phyloP scores from a whole-genome alignment of 1,284 basidiomycete genomes.

The Cryptococcus amylolentus region DNA sequence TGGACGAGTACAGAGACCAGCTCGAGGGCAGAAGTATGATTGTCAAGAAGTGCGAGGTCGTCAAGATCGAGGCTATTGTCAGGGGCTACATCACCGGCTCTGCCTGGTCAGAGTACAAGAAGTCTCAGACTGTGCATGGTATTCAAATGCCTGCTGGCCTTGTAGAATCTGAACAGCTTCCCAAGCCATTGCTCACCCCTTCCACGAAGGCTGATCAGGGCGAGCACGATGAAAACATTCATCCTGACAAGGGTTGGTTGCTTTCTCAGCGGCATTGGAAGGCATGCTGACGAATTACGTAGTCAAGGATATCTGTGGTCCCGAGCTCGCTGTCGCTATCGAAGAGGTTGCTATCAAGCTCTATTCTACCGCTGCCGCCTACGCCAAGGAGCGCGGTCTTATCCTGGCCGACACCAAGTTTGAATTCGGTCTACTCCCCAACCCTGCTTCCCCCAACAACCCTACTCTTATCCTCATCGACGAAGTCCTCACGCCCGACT shows the following conservation, averaged over 20 bases:
- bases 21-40: constrained; percentile 86
- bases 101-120: constrained; percentile 92
- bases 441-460: constrained; percentile 22
- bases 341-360: constrained; percentile 46
- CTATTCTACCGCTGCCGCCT: constrained; percentile 65
- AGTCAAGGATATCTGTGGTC: constrained; percentile 51
- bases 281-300: background rate
- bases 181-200: constrained; percentile 87
- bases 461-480: constrained; percentile 82
- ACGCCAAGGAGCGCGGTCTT: constrained; percentile 75
- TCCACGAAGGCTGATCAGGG: constrained; percentile 97
- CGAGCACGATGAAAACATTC: constrained; percentile 95
- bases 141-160: constrained; percentile 72
- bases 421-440: constrained; percentile 69
- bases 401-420: constrained; percentile 96
- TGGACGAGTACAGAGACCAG: constrained; percentile 58
- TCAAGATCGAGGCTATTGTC: constrained; percentile 96
- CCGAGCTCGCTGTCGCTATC: constrained; percentile 47
- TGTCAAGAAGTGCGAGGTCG: constrained; percentile 81
- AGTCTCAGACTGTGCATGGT: constrained; percentile 81
- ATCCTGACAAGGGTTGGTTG: constrained; percentile 71
- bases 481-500: constrained; percentile 94
- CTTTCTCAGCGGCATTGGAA: background rate
- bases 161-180: constrained; percentile 78
- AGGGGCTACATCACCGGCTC: constrained; percentile 95